Base-by-base conservation (phyloP, 257 asterid species). In the Solanum chiquidenum region DNA sequence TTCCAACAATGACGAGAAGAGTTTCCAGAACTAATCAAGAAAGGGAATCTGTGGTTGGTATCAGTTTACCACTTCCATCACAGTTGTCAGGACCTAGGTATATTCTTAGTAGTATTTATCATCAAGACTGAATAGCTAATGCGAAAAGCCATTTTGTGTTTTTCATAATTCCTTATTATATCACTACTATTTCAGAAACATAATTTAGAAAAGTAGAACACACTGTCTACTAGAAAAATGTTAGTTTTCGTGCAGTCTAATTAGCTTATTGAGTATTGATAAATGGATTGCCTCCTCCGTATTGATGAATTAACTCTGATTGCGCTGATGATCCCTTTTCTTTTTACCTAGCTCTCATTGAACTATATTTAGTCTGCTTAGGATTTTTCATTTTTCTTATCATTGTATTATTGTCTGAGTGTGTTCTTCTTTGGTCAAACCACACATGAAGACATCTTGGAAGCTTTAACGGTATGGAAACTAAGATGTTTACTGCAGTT, bases 1-100 rank as follows among this genome's bases (percentile, higher is more conserved):
- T 33, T 12, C 11, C 88, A 68, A 52, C 82, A 8, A 14, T 12
- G 11, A 68, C 20, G 1, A 88, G 71, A 52, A 85, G 44, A 71
- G 3, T n/a, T 16, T 23, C 33, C 7, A 64, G 27, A 49, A 16
- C 21, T 18, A 31, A 55, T 49, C 12, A 33, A 34, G 49, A 86
- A 46, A 49, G 25, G 75, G 35, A 74, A 58, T 37, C 12, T 18
- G 40, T 9, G 11, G 76, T 71, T 71, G n/a, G 42, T 62, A 44
- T 31, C 12, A 62, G 88, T 42, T 37, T 79, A 21, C 33, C 52
- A n/a, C 21, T 74, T 14, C 88, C 88, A 12, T 83, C 74, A 38
- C 23, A 33, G 66, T 55, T 86, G 44, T 86, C 87, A 27, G 89
- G 86, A 27, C 89, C 89, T 20, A 55, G 86, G 74, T 86, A 44